These are phyloP conservation scores for Colletotrichum limetticola DNA, from an alignment of 2,329 filamentous ascomycete species.

Conservation along the genomic window DNA sequence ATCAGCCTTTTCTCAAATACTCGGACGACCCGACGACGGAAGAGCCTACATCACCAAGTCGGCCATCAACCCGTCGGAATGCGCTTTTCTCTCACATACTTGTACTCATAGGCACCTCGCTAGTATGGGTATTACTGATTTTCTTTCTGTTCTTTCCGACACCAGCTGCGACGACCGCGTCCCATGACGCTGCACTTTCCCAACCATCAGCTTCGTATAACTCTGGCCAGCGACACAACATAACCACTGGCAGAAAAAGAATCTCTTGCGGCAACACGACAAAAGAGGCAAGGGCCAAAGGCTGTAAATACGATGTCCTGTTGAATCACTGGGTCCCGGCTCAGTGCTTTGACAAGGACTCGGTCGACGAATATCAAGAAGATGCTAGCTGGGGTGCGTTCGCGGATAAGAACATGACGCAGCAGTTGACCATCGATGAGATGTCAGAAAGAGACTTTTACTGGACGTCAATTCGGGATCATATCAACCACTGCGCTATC, in stretches of 20 bases:
- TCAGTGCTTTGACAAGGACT: constrained; percentile 38
- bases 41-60: constrained; percentile 13
- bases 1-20: constrained; percentile 37
- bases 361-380: constrained; percentile 40
- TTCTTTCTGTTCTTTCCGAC: constrained; percentile 32
- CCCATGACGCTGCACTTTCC: neutral
- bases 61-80: constrained; percentile 10
- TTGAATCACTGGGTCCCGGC: constrained; percentile 41
- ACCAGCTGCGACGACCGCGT: neutral
- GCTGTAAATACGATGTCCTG: constrained; percentile 40
- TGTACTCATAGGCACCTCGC: constrained; percentile 37
- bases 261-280: constrained; percentile 38
- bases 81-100: constrained; percentile 32
- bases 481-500: constrained; percentile 42
- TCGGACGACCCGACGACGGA: constrained; percentile 35
- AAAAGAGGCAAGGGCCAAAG: constrained; percentile 31
- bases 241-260: constrained; percentile 34
- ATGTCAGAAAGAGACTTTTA: constrained; percentile 39
- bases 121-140: constrained; percentile 38
- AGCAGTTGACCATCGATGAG: constrained; percentile 34
- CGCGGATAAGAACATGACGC: constrained; percentile 39
- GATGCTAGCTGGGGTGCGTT: constrained; percentile 40
- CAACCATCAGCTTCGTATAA: neutral
- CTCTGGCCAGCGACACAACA: constrained; percentile 32
- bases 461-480: constrained; percentile 39